These are phyloP conservation scores for Cystobasidium sp. DNA, from an alignment of 1,284 basidiomycete genomes.

Conservation along the genomic window DNA sequence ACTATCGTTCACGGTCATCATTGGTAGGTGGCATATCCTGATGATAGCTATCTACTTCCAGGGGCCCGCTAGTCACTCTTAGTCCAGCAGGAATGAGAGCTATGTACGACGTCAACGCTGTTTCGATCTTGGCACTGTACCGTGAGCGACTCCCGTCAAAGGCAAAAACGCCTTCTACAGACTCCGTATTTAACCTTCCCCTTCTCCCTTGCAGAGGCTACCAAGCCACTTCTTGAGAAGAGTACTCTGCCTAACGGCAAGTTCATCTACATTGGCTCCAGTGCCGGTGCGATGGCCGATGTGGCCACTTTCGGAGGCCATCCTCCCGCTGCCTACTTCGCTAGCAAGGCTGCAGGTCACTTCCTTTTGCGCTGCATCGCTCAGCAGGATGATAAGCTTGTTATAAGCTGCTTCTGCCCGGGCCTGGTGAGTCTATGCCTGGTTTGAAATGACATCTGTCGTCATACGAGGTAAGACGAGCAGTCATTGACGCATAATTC, in stretches of 20 bases:
- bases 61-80: background rate
- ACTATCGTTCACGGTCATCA: background rate
- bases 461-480: too few relatives aligned
- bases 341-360: slow-evolving; percentile 8
- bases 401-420: background rate
- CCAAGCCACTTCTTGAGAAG: slow-evolving; percentile 5
- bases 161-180: background rate
- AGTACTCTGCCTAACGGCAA: slow-evolving; percentile 4
- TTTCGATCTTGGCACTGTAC: slow-evolving; percentile 3
- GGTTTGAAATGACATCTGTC: too few relatives aligned
- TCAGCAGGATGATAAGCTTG: slow-evolving; percentile 2
- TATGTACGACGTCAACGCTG: slow-evolving; percentile 16
- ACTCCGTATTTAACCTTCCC: background rate
- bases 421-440: background rate
- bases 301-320: background rate
- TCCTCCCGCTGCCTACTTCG: slow-evolving; percentile 10
- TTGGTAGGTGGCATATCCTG: background rate
- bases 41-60: background rate
- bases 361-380: background rate
- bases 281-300: slow-evolving; percentile 7
- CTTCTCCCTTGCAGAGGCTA: slow-evolving; percentile 6
- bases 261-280: slow-evolving; percentile 17
- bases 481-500: background rate
- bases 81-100: slow-evolving; percentile 4
- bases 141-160: background rate